phyloP scores from a whole-genome alignment of 2,329 filamentous ascomycete genomes.

The Talaromyces sp. region DNA sequence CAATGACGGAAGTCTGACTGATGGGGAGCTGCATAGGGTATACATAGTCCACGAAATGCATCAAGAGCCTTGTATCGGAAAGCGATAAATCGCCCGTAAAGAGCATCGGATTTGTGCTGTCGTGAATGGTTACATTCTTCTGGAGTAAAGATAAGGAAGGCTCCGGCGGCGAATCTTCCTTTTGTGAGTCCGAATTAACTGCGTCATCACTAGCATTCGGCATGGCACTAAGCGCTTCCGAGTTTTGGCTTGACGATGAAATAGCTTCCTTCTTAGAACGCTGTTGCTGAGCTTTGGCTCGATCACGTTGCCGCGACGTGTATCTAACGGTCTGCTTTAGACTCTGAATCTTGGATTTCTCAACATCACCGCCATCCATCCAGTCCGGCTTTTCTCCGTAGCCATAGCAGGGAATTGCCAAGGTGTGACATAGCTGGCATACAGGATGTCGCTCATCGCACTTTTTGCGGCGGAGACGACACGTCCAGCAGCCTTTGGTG shows the following conservation, averaged over 20 bases:
- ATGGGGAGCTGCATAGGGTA: constrained; percentile 4
- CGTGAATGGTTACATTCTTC: neutral
- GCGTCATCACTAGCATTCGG: neutral
- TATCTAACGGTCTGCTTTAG: constrained; percentile 7
- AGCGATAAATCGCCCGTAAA: neutral
- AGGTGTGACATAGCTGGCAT: constrained; percentile 57
- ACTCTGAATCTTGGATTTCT: constrained; percentile 6
- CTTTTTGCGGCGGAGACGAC: constrained; percentile 65
- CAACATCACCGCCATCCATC: constrained; percentile 22
- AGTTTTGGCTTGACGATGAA: neutral
- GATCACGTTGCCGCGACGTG: constrained; percentile 6
- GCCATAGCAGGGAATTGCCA: constrained; percentile 25
- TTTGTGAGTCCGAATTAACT: neutral
- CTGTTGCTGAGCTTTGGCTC: neutral
- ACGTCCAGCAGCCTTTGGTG: constrained; percentile 59
- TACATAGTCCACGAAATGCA: constrained; percentile 7
- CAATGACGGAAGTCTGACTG: neutral
- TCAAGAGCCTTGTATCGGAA: constrained; percentile 6
- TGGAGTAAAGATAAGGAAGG: neutral
- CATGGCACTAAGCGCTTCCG: neutral
- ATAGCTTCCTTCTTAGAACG: neutral
- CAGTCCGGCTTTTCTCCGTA: constrained; percentile 27
- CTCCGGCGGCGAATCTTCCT: neutral
- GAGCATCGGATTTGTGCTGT: constrained; percentile 2
- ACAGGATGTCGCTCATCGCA: constrained; percentile 64